Evolutionary conservation across 495 filamentous ascomycete species (phyloP), one percentile per base, ranked within the genome.

Genomic region (Penicillium egyptiacum): DNA sequence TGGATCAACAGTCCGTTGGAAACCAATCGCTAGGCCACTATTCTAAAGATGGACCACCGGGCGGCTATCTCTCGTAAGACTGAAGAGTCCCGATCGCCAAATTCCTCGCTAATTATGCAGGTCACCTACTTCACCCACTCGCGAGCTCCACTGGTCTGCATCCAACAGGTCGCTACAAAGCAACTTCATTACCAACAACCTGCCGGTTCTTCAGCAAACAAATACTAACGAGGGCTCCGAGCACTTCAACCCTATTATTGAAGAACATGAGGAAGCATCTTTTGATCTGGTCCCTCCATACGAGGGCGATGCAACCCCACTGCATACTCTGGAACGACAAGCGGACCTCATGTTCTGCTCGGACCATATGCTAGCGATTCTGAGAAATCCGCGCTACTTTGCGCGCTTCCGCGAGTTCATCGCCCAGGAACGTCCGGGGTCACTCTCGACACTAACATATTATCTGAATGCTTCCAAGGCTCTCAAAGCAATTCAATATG

Each of bases 351-450:
- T 92, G 55, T 89, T 90, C 61, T 87, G 83, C 7, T 61, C 59
- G 4, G 79, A 84, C 37, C 88, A 90, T 67, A 80, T 91, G 50
- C 64, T 79, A 45, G 69, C 76, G 0, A 76, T 81, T 2, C 76
- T 87, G 35, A 83, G 86, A 47, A 87, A 89, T 58, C 85, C 85
- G 35, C 71, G 79, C 10, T 83, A 91, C 57, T 83, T 93, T 46
- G 72, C 83, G 46, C 70, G 79, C 8, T 82, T 83, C 50, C 82
- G 76, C n/a, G 79, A 83, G 1, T 92, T 86, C 53, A 70, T 96
- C 16, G 86, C 88, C 62, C 84, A 81, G 1, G 78, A 89, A 31
- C 86, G 91, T 23, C 82, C 84, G 23, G 83, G 89, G 55, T 91
- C 87, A 22, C 80, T 93, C 0, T 71, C 86, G 0, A 68, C 86